phyloP scores from a whole-genome alignment of 148 eudicot genomes.

The Fagopyrum esculentum region DNA sequence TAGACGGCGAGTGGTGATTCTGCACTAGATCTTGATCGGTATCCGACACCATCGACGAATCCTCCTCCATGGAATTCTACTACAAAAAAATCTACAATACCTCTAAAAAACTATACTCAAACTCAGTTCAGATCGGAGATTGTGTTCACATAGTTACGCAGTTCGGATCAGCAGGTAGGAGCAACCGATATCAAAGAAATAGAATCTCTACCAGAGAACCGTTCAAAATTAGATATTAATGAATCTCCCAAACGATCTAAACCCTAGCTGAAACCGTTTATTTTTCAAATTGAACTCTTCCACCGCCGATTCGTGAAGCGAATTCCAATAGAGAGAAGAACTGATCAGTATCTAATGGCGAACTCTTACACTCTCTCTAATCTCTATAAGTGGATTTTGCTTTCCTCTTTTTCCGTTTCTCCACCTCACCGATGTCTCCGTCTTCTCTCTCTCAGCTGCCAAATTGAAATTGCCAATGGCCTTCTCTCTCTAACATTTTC shows the following conservation, averaged over 20 bases:
- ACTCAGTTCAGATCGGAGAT: constrained; percentile 12
- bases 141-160: neutral
- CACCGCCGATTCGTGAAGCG: neutral
- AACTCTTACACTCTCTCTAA: neutral
- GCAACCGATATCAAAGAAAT: neutral
- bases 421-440: neutral
- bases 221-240: neutral
- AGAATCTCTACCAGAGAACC: neutral
- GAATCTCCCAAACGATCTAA: neutral
- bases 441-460: constrained; percentile 5
- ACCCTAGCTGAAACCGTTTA: constrained; percentile 13
- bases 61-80: constrained; percentile 48
- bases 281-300: constrained; percentile 4
- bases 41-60: constrained; percentile 44
- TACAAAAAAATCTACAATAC: neutral
- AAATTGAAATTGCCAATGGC: neutral
- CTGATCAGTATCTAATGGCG: constrained; percentile 1
- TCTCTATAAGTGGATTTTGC: neutral
- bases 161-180: constrained; percentile 11
- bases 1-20: constrained; percentile 14
- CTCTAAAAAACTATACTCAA: neutral
- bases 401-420: constrained; percentile 4
- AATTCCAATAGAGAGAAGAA: neutral
- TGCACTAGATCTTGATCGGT: constrained; percentile 41
- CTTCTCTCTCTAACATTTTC: constrained; percentile 2